Conservation (phyloP, 257 asterid genomes). For the Linderniella brevidens region DNA sequence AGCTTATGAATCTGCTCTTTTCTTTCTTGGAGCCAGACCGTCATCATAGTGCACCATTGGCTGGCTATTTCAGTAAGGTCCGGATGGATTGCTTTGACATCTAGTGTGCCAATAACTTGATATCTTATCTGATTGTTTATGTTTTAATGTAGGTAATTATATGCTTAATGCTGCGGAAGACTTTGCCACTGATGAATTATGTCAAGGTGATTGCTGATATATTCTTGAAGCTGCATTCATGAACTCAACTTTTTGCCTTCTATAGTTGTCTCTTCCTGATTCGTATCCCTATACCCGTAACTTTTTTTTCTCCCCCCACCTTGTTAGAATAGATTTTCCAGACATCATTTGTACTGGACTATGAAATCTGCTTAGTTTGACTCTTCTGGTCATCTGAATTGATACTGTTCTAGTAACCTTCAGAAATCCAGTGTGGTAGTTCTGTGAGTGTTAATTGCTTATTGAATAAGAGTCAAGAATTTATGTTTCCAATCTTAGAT, state of each 20-base stretch:
- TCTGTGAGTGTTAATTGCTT: too few species aligned
- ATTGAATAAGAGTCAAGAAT: too few species aligned
- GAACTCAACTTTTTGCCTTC: too few species aligned
- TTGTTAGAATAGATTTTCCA: too few species aligned
- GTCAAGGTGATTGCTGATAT: constrained; percentile 39
- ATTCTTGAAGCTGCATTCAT: neutral
- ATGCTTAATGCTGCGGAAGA: constrained; percentile 23
- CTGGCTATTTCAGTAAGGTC: constrained; percentile 98
- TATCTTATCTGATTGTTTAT: constrained; percentile 13
- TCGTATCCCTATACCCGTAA: too few species aligned
- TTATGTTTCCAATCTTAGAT: too few species aligned
- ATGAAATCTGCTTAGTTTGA: too few species aligned
- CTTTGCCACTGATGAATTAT: constrained; percentile 12
- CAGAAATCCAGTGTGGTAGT: too few species aligned
- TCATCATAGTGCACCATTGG: constrained; percentile 72
- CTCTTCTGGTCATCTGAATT: too few species aligned
- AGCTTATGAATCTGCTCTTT: constrained; percentile 89
- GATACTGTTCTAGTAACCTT: too few species aligned
- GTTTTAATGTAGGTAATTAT: constrained; percentile 60
- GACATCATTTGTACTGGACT: too few species aligned
- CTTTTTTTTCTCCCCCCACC: too few species aligned
- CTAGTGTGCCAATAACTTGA: constrained; percentile 7
- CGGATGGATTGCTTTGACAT: constrained; percentile 9
- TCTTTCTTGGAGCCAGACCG: constrained; percentile 88
- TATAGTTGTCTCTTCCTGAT: neutral